Base-by-base conservation (phyloP, 1,284 basidiomycete species). In the Trichosporon faecale region DNA sequence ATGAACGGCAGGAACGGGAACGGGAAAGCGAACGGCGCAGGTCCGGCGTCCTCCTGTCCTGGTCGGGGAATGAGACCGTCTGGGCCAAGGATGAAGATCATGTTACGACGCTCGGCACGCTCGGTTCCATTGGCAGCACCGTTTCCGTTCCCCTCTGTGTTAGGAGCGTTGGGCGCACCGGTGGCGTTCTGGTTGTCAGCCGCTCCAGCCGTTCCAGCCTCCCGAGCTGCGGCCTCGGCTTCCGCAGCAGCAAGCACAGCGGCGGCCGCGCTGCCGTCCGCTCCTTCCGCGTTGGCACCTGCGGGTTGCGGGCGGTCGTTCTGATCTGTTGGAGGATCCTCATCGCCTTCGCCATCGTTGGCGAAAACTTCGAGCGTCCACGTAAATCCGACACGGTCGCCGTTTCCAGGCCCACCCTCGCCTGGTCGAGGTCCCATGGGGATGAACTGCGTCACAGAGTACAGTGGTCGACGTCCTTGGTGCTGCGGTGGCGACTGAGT, bases 351-450 rank as follows among this genome's bases (percentile, higher is more conserved):
- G 2, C 57, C 70, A 12, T 68, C 66, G 66, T 72, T 69, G 68
- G 68, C 60, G 57, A 69, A 73, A 18, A 73, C 60, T 44, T 73
- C 72, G 23, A 73, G 31, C 18, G 72, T 73, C 70, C 68, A 73
- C 14, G 69, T 68, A 3, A 71, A 29, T 21, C 64, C 71, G 9
- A 67, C 25, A 11, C 67, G 68, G 5, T 66, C 64, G 18, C 66
- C 70, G 44, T 69, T 64, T 6, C 49, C 64, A 5, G 55, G 21
- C 9, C 25, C 35, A 23, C 44, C 40, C 14, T 49, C 37, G 14
- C 64, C 68, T 3, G 46, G 46, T 11, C 21, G 25, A 14, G 31
- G 44, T 16, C 37, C 29, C 37, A 70, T 29, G 2, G 70, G 67
- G n/a, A 66, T 12, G 55, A 70, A 70, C 21, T 49, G 55, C 6